Evolutionary conservation across 2,329 filamentous ascomycete species (phyloP).

Genomic region (Fusarium globosum): DNA sequence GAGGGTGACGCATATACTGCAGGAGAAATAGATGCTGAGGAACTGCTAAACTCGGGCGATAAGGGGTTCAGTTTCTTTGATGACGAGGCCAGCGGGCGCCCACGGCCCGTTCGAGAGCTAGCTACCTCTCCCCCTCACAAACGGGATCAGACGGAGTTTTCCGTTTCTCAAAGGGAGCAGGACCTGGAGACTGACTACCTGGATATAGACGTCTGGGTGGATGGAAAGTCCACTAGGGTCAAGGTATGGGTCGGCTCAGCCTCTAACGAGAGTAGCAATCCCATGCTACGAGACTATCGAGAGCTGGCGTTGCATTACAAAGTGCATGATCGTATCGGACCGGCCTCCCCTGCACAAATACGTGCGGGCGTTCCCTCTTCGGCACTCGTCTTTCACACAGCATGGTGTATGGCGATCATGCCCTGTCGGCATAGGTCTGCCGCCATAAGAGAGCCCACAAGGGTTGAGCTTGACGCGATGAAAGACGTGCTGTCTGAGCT

Average conservation of each 20-base stretch:
- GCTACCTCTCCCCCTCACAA: background rate
- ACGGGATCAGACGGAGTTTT: slow-evolving; percentile 10
- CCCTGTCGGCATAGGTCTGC: slow-evolving; percentile 38
- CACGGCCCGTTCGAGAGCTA: slow-evolving; percentile 12
- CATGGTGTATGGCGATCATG: slow-evolving; percentile 63
- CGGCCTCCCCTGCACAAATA: slow-evolving; percentile 62
- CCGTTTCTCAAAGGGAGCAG: background rate
- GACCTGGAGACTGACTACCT: slow-evolving; percentile 39
- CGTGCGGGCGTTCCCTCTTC: slow-evolving; percentile 60
- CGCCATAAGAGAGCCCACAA: slow-evolving; percentile 44
- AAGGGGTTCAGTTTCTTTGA: slow-evolving; percentile 60
- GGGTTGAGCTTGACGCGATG: slow-evolving; percentile 52
- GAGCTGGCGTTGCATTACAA: slow-evolving; percentile 53
- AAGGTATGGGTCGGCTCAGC: slow-evolving; percentile 60
- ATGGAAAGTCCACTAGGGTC: slow-evolving; percentile 41
- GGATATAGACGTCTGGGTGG: slow-evolving; percentile 40
- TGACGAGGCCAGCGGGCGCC: slow-evolving; percentile 21
- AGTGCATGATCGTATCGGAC: slow-evolving; percentile 54
- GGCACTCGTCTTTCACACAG: slow-evolving; percentile 60
- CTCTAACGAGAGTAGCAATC: slow-evolving; percentile 47
- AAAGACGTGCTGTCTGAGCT: slow-evolving; percentile 56
- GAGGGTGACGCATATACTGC: slow-evolving; percentile 50
- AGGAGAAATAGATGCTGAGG: slow-evolving; percentile 55
- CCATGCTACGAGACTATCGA: slow-evolving; percentile 61
- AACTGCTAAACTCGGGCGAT: slow-evolving; percentile 55